Conservation (phyloP, 495 filamentous ascomycete species). For the Trichoderma parareesei region DNA sequence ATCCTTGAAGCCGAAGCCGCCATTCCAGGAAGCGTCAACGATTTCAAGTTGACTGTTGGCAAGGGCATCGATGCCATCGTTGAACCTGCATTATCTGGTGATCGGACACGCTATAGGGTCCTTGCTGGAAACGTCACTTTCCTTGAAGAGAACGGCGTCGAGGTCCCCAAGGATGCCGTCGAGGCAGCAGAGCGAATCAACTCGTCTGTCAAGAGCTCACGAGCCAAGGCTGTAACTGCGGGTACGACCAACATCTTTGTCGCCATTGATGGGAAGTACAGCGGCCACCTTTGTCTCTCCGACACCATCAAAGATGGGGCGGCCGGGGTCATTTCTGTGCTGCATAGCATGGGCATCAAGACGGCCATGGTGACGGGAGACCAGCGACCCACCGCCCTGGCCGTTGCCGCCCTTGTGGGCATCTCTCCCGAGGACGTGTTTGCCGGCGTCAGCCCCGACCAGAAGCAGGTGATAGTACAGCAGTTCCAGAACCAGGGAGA, state of each 20-base stretch:
- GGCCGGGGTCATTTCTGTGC: slow-evolving; percentile 70
- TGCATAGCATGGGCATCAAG: slow-evolving; percentile 75
- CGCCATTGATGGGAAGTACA: slow-evolving; percentile 71
- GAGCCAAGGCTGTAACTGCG: slow-evolving; percentile 27
- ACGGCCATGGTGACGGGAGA: slow-evolving; percentile 93
- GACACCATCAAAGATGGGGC: slow-evolving; percentile 89
- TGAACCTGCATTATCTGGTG: slow-evolving; percentile 59
- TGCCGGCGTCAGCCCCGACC: slow-evolving; percentile 74
- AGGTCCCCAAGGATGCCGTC: slow-evolving; percentile 54
- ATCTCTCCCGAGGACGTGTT: slow-evolving; percentile 67
- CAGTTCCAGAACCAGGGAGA: slow-evolving; percentile 63
- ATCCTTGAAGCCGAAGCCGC: slow-evolving; percentile 58
- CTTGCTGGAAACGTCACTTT: slow-evolving; percentile 76
- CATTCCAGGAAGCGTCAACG: slow-evolving; percentile 71
- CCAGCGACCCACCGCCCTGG: slow-evolving; percentile 68
- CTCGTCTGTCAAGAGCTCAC: slow-evolving; percentile 25
- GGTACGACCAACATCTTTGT: slow-evolving; percentile 88
- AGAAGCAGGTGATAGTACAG: slow-evolving; percentile 80
- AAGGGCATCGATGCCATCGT: slow-evolving; percentile 78
- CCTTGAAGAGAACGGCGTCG: slow-evolving; percentile 58
- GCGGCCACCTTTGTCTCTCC: slow-evolving; percentile 72
- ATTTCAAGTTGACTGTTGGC: slow-evolving; percentile 78
- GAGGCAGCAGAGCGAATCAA: slow-evolving; percentile 49
- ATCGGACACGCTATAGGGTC: slow-evolving; percentile 63
- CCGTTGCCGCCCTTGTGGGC: slow-evolving; percentile 75